phyloP scores from a whole-genome alignment of 2,329 filamentous ascomycete species.

The Ceratocystis variospora region DNA sequence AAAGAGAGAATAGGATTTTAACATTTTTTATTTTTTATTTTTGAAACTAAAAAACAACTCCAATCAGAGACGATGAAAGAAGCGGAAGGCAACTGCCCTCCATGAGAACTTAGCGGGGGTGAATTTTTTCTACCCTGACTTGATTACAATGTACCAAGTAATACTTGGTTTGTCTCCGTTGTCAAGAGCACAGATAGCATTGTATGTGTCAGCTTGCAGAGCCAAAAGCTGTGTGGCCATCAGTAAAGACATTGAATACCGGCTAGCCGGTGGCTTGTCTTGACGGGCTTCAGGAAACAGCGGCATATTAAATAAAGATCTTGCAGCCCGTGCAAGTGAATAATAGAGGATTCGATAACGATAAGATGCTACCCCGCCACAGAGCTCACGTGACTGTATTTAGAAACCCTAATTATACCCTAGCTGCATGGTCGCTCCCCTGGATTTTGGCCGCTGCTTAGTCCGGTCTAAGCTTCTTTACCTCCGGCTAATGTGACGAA shows the following conservation, averaged over 20 bases:
- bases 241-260: neutral
- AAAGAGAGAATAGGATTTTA: neutral
- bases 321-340: neutral
- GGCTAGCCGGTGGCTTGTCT: neutral
- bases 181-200: neutral
- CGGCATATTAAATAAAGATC: neutral
- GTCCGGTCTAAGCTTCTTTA: neutral
- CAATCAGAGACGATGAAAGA: neutral
- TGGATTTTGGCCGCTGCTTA: neutral
- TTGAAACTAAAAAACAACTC: neutral
- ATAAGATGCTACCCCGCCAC: conserved; percentile 1
- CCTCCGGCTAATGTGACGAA: neutral
- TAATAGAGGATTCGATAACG: neutral
- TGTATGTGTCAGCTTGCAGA: neutral
- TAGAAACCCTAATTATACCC: neutral
- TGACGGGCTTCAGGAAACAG: neutral
- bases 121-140: conserved; percentile 6
- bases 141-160: neutral
- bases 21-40: neutral
- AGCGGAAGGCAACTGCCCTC: neutral
- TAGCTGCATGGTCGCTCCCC: neutral
- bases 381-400: neutral
- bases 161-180: neutral
- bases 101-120: neutral
- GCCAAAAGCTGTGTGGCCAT: neutral